Conservation (phyloP, 495 filamentous ascomycete genomes). For the Trichoderma orchidacearum region DNA sequence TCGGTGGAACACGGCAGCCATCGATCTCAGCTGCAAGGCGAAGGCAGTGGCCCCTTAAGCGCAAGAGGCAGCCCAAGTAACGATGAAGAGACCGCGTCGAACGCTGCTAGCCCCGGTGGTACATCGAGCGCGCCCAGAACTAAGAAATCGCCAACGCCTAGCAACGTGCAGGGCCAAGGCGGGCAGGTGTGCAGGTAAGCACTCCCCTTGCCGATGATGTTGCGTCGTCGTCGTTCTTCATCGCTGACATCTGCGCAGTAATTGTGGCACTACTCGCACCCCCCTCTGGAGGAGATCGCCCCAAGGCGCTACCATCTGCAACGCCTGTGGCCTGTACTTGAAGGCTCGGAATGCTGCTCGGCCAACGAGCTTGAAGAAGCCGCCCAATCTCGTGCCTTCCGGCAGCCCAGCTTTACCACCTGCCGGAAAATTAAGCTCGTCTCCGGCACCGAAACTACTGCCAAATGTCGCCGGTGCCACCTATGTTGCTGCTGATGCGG, state of each 20-base stretch:
- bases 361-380: slow-evolving; percentile 76
- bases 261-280: slow-evolving; percentile 86
- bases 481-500: slow-evolving; percentile 63
- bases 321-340: slow-evolving; percentile 89
- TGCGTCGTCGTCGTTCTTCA: slow-evolving; percentile 10
- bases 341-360: slow-evolving; percentile 86
- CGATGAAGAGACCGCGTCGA: not conserved
- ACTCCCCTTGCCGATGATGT: not conserved
- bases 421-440: slow-evolving; percentile 14
- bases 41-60: not conserved
- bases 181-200: slow-evolving; percentile 44
- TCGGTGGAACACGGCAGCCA: not conserved
- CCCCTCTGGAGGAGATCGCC: slow-evolving; percentile 93
- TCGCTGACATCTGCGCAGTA: slow-evolving; percentile 37
- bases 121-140: not conserved
- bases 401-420: slow-evolving; percentile 17
- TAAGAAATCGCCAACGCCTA: not conserved
- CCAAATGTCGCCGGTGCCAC: slow-evolving; percentile 46
- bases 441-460: slow-evolving; percentile 13
- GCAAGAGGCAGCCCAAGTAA: not conserved
- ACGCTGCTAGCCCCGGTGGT: not conserved
- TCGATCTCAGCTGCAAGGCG: not conserved
- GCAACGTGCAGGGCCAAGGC: slow-evolving; percentile 10
- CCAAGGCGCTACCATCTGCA: slow-evolving; percentile 88
- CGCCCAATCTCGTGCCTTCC: slow-evolving; percentile 26